Base-by-base conservation (phyloP, 768 basidiomycete genomes). In the Amanita muscaria region DNA sequence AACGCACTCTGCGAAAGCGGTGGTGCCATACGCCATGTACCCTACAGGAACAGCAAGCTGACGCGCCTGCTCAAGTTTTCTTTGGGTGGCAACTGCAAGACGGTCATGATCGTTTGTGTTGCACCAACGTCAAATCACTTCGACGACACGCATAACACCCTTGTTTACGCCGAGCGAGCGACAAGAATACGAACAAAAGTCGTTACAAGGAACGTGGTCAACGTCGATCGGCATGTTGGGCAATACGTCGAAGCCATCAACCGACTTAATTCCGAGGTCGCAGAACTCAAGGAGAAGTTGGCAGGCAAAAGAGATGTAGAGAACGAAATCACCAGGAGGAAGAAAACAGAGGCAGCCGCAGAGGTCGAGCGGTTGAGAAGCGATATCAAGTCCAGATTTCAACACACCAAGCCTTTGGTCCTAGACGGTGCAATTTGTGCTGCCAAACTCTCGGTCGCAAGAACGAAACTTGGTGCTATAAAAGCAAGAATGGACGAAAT, bases 121-220 rank as follows among this genome's bases (percentile, higher is more conserved):
- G 92, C 92, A 1, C 96, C 96, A 1, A 91, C 92, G 4, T 92
- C 91, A 29, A 77, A 77, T 29, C 92, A 99, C 65, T 96, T 97
- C 60, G 96, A 98, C 58, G 96, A 99, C 61, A 98, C 96, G 24
- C 91, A 96, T 60, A 99, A 99, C 60, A 98, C 96, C 2, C 82
- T 99, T 38, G 71, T 96, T 49, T 99, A 98, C 62, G 96, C 96
- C 18, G 93, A 99, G 55, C 85, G 93, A 36, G 94, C 96, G 21
- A 96, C 96, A 48, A 90, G 92, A 69, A 97, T 99, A 65, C 93
- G 93, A 70, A 98, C 94, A 14, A 94, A 90, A 61, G 91, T 97
- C 44, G 83, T 97, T 48, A 92, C 93, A 1, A 77, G 90, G 35
- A 98, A 99, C 59, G 85, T 94, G 23, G 83, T 94, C 56, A 92